Evolutionary conservation across 208 protist genomes (phyloP), one percentile per base, ranked within the genome.

Genomic region (Crithidia bombi): DNA sequence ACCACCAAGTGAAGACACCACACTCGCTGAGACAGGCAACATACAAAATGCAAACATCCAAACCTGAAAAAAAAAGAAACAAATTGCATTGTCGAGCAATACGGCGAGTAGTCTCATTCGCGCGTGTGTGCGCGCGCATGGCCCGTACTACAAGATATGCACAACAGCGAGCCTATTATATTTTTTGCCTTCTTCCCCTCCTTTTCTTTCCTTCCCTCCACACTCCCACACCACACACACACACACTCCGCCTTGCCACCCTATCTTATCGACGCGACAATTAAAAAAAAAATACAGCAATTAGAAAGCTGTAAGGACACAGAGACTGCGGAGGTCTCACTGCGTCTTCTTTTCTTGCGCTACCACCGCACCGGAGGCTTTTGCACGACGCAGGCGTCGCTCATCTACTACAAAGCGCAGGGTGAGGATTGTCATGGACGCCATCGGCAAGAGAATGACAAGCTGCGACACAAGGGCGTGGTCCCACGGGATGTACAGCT

Each of bases 401-500:
- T 72, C 76, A 10, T 73, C 65, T 0, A 82, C 17, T 23, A 65
- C 12, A n/a, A 84, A 73, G 23, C 82, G 84, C 21, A 83, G 17
- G 14, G 62, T 55, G 19, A 95, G 49, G 12, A 90, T 58, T 10
- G 56, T 49, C 25, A 78, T 49, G 14, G 70, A 70, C 19, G 86
- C 1, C 46, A 89, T 66, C 0, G 89, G 89, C 56, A 91, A 35
- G 36, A 94, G 64, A 43, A 94, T 78, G 21, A 83, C 73, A 17
- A 83, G n/a, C 50, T 92, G 90, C 36, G 65, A 83, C 39, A 91
- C 65, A 0, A 92, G 6, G 11, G 72, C 65, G 59, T 95, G 87
- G 44, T 95, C 90, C 68, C 67, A 85, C 33, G 90, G 90, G 52
- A 91, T 88, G 78, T 89, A 91, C 41, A 91, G 73, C 58, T 92